These are phyloP conservation scores for Vitis cinerea DNA, from an alignment of 164 flowering plant genomes.

Conservation along the genomic window DNA sequence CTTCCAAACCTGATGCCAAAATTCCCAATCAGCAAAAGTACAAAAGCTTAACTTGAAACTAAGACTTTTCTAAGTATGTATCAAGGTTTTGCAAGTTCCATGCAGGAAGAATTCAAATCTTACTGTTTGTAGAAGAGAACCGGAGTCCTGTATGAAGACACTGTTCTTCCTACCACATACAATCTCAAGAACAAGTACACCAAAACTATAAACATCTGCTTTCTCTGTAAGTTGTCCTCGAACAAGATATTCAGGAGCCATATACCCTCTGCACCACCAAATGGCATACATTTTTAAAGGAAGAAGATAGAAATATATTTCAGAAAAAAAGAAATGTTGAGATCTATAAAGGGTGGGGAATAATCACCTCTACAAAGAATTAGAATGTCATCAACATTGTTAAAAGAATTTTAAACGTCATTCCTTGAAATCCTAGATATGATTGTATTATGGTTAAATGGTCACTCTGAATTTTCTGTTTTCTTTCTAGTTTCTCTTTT, in stretches of 20 bases:
- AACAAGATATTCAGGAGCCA: constrained; percentile 75
- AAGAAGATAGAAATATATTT: background rate
- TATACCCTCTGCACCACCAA: constrained; percentile 53
- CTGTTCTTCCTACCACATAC: constrained; percentile 46
- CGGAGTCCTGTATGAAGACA: constrained; percentile 34
- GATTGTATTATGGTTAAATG: background rate
- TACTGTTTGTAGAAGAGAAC: constrained; percentile 45
- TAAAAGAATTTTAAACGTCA: background rate
- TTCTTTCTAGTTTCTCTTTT: background rate
- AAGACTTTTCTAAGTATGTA: too few relatives aligned
- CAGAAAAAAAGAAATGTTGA: background rate
- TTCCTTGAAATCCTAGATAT: background rate
- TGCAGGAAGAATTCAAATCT: constrained; percentile 1
- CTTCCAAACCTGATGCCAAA: constrained; percentile 62
- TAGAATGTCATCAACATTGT: background rate
- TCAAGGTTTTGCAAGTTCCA: background rate
- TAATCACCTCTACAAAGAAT: background rate
- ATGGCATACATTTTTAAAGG: background rate
- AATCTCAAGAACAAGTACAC: constrained; percentile 61
- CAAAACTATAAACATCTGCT: constrained; percentile 69
- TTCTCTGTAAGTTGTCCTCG: constrained; percentile 70
- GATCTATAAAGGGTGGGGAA: too few relatives aligned
- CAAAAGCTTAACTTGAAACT: background rate
- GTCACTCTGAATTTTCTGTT: too few relatives aligned
- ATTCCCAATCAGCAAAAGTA: background rate